Percentiles rank a stretch among this genome's conserved stretches.
Conservation (phyloP, 1,284 basidiomycete genomes). For the Tilletia horrida region DNA sequence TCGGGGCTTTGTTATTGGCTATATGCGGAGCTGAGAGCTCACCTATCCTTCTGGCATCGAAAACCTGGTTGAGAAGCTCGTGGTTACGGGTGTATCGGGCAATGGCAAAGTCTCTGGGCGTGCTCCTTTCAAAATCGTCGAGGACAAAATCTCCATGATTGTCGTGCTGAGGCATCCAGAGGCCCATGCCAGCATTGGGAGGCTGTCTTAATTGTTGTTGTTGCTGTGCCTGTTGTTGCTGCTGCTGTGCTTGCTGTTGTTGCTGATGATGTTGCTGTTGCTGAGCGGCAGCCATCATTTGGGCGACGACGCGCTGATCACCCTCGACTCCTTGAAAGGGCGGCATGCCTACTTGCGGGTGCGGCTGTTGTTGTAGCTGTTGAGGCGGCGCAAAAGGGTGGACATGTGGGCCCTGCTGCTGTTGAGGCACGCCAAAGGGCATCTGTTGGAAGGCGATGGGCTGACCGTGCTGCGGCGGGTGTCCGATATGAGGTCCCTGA, state of each 20-base stretch:
- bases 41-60: conserved; percentile 46
- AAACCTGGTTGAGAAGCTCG: conserved; percentile 45
- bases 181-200: conserved; percentile 18
- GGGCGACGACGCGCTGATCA: neutral
- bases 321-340: no score
- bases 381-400: neutral
- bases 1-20: neutral
- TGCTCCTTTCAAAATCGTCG: conserved; percentile 48
- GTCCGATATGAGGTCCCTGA: neutral
- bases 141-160: conserved; percentile 27
- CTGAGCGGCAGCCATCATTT: conserved; percentile 15
- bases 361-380: conserved; percentile 1
- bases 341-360: neutral
- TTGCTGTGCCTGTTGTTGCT: neutral
- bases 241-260: conserved; percentile 18
- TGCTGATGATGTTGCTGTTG: conserved; percentile 12
- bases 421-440: no score
- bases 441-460: no score
- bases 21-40: neutral
- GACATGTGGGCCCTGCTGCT: no score
- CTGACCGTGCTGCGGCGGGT: neutral
- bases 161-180: conserved; percentile 23
- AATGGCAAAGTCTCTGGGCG: conserved; percentile 44
- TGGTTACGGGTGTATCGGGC: conserved; percentile 51
- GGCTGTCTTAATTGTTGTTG: neutral